Evolutionary conservation across 1,284 basidiomycete species (phyloP).

Genomic region (Schizophyllum commune): DNA sequence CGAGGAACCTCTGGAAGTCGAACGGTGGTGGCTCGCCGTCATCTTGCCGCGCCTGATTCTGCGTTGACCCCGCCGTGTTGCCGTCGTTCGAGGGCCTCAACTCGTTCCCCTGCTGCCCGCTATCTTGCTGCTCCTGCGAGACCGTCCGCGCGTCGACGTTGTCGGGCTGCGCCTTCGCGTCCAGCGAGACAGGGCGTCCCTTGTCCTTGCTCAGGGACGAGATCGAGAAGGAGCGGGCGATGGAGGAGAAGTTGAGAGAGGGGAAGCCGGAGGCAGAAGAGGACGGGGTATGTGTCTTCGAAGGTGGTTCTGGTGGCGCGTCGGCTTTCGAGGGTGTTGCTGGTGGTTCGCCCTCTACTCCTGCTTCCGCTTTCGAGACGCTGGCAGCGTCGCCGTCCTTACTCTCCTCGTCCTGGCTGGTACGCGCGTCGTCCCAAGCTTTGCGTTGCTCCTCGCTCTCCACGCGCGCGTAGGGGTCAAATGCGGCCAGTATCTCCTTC

Average conservation of each 20-base stretch:
- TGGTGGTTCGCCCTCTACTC: not conserved
- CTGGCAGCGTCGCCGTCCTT: not conserved
- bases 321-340: not conserved
- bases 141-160: not conserved
- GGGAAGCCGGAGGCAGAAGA: not conserved
- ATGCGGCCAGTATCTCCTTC: not conserved
- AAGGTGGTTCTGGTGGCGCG: not conserved
- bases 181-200: not conserved
- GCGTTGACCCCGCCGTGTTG: conserved; percentile 11
- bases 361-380: not conserved
- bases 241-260: not conserved
- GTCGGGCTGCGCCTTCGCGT: not conserved
- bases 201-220: not conserved
- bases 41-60: conserved; percentile 20
- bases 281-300: not conserved
- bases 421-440: not conserved
- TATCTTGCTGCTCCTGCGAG: not conserved
- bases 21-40: conserved; percentile 39
- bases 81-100: conserved; percentile 17
- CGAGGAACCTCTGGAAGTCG: conserved; percentile 84
- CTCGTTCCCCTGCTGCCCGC: not conserved
- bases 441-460: not conserved
- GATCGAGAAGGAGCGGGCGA: not conserved
- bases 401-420: not conserved
- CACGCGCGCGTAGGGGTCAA: not conserved